phyloP scores from a whole-genome alignment of 2,329 filamentous ascomycete genomes.

The Pseudodiploospora longispora region DNA sequence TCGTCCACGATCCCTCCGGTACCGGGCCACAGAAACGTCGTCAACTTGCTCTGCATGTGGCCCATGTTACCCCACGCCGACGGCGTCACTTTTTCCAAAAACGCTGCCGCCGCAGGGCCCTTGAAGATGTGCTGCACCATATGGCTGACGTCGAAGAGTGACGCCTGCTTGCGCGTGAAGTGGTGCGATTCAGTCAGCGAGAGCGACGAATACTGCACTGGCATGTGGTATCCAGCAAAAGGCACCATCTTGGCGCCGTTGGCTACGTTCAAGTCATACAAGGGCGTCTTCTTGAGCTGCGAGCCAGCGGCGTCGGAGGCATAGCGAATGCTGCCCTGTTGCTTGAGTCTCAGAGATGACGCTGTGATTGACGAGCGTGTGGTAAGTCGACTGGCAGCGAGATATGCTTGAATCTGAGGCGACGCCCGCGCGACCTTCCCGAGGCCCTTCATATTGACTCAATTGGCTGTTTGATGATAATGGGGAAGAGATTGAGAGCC shows the following conservation, averaged over 20 bases:
- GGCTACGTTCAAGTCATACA: slow-evolving; percentile 71
- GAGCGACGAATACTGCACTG: slow-evolving; percentile 73
- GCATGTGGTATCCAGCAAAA: slow-evolving; percentile 92
- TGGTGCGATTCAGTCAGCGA: slow-evolving; percentile 78
- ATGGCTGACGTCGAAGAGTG: slow-evolving; percentile 91
- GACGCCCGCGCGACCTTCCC: slow-evolving; percentile 22
- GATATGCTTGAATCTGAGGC: slow-evolving; percentile 18
- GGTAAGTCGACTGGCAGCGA: slow-evolving; percentile 12
- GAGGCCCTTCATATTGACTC: slow-evolving; percentile 23
- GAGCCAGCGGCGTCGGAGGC: slow-evolving; percentile 19
- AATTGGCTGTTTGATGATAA: slow-evolving; percentile 11
- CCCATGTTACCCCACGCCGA: slow-evolving; percentile 58
- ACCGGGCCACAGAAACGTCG: slow-evolving; percentile 68
- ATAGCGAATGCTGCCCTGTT: slow-evolving; percentile 16
- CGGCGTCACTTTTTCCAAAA: slow-evolving; percentile 80
- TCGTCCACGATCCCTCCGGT: slow-evolving; percentile 94
- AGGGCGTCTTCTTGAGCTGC: slow-evolving; percentile 54
- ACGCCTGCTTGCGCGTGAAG: slow-evolving; percentile 82
- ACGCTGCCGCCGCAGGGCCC: slow-evolving; percentile 70
- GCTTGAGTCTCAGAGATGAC: not conserved
- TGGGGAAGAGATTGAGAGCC: slow-evolving; percentile 4
- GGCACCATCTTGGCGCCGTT: slow-evolving; percentile 89
- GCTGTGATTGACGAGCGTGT: slow-evolving; percentile 2
- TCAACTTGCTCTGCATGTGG: slow-evolving; percentile 68
- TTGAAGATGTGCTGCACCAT: slow-evolving; percentile 89